These are phyloP conservation scores for Camelina neglecta DNA, from an alignment of 345 rosid genomes.

Conservation along the genomic window DNA sequence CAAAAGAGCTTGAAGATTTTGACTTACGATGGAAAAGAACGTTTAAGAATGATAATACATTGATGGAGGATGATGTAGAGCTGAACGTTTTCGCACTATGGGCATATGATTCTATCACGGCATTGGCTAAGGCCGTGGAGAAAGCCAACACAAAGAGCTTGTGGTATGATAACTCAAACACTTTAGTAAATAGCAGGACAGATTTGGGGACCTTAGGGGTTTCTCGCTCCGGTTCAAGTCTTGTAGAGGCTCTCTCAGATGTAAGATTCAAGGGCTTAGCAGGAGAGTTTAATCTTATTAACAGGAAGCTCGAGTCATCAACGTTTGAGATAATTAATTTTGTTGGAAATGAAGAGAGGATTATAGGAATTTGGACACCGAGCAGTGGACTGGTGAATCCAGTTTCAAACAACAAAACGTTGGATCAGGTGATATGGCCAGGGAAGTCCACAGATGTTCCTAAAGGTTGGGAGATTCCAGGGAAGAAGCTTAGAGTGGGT, in stretches of 20 bases:
- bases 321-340: conserved; percentile 52
- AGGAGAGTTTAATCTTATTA: conserved; percentile 45
- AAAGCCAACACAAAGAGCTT: conserved; percentile 3
- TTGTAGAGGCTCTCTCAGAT: conserved; percentile 28
- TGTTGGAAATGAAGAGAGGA: conserved; percentile 29
- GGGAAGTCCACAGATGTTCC: conserved; percentile 44
- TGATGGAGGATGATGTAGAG: not conserved
- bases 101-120: conserved; percentile 53
- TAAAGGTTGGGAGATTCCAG: conserved; percentile 47
- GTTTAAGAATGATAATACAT: not conserved
- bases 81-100: conserved; percentile 28
- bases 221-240: conserved; percentile 42
- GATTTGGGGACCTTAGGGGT: conserved; percentile 13
- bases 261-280: conserved; percentile 46
- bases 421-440: conserved; percentile 46
- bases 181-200: not conserved
- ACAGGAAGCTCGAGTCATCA: conserved; percentile 45
- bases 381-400: conserved; percentile 9
- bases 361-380: conserved; percentile 51
- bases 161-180: not conserved
- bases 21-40: conserved; percentile 30
- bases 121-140: conserved; percentile 48
- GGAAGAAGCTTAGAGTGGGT: conserved; percentile 48
- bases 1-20: conserved; percentile 28
- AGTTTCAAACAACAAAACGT: not conserved